phyloP scores from a whole-genome alignment of 352 stramenopile species.

The Phytopythium vexans region DNA sequence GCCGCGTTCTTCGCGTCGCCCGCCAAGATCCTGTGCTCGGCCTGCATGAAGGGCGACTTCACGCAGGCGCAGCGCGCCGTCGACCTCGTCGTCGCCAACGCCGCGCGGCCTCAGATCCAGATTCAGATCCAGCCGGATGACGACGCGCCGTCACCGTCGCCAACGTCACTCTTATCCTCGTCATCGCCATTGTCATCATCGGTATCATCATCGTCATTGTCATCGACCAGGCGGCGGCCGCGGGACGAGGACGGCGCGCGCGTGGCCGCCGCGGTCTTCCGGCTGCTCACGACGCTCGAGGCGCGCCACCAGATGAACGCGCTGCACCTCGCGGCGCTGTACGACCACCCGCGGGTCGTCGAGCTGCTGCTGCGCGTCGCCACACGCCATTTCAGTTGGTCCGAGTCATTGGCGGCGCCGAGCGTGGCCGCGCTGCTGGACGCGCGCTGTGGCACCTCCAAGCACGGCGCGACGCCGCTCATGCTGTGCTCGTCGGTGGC shows the following conservation, averaged over 20 bases:
- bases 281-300: slow-evolving; percentile 64
- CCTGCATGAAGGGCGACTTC: slow-evolving; percentile 76
- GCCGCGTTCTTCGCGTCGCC: slow-evolving; percentile 54
- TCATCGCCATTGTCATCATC: slow-evolving; percentile 4
- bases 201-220: slow-evolving; percentile 5
- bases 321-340: slow-evolving; percentile 66
- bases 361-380: slow-evolving; percentile 48
- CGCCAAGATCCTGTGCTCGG: slow-evolving; percentile 58
- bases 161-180: neutral
- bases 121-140: no score
- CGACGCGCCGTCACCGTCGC: no score
- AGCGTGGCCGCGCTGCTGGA: slow-evolving; percentile 48
- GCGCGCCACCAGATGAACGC: slow-evolving; percentile 74
- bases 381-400: slow-evolving; percentile 32
- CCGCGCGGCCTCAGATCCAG: neutral
- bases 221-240: neutral
- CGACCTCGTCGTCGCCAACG: slow-evolving; percentile 48
- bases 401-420: neutral
- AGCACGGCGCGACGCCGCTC: slow-evolving; percentile 64
- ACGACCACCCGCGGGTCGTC: slow-evolving; percentile 69
- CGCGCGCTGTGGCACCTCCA: slow-evolving; percentile 53
- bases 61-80: slow-evolving; percentile 65
- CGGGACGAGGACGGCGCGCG: slow-evolving; percentile 2
- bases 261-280: slow-evolving; percentile 31
- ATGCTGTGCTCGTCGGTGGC: slow-evolving; percentile 78